These are phyloP conservation scores for Xylaria acuta DNA, from an alignment of 495 filamentous ascomycete species.

Conservation along the genomic window DNA sequence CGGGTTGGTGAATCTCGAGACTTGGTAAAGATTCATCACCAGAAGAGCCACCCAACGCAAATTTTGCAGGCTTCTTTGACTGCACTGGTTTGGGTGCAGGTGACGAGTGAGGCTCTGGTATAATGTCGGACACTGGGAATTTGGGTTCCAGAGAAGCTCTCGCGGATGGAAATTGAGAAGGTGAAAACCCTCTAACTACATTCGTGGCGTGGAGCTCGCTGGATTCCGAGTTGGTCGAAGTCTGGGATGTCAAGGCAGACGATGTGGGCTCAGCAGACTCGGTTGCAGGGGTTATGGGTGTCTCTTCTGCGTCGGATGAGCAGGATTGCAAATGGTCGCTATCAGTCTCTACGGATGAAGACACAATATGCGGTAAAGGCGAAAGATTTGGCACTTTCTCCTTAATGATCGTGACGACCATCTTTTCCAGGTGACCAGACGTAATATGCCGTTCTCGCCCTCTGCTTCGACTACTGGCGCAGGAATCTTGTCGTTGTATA, in stretches of 20 bases:
- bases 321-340: conserved; percentile 34
- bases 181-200: conserved; percentile 87
- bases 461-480: conserved; percentile 64
- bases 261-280: conserved; percentile 15
- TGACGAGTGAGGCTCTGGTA: conserved; percentile 52
- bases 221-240: conserved; percentile 13
- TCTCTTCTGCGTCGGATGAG: conserved; percentile 38
- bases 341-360: conserved; percentile 34
- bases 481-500: conserved; percentile 62
- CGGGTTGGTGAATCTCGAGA: conserved; percentile 54
- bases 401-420: conserved; percentile 84
- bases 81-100: conserved; percentile 57
- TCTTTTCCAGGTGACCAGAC: conserved; percentile 82
- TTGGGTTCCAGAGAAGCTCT: conserved; percentile 41
- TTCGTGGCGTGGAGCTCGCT: conserved; percentile 56
- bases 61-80: conserved; percentile 57
- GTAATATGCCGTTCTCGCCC: conserved; percentile 91
- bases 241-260: conserved; percentile 12
- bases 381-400: conserved; percentile 71
- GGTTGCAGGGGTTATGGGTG: conserved; percentile 32
- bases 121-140: conserved; percentile 37
- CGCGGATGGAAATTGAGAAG: conserved; percentile 73
- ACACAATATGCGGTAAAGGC: conserved; percentile 61
- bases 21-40: conserved; percentile 55
- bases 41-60: conserved; percentile 62